Base-by-base conservation (phyloP, 169 alveolate genomes). In the Eimeria falciformis region DNA sequence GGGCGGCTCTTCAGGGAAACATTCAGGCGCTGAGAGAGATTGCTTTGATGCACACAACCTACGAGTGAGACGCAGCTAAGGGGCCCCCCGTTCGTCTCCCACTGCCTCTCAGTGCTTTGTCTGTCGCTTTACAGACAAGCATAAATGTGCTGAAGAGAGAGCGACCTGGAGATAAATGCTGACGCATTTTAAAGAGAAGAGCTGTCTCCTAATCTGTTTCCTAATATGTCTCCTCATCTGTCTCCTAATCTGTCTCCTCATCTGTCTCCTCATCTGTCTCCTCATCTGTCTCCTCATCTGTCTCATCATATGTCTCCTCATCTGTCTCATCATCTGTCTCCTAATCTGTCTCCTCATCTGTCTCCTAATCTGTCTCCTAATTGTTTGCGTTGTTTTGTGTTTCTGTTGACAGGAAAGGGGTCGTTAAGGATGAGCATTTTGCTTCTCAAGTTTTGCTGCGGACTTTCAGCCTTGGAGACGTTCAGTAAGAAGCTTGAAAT, bases 1-100 rank as follows among this genome's bases (percentile, higher is more conserved):
- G 92, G 12, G 92, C 92, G 9, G 92, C 85, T 21, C 85, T 86
- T 33, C 92, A 86, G 46, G 92, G 92, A 23, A 69, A 86, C 56
- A 55, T 77, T n/a, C 55, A 46, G 75, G 92, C 92, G 29, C 27
- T 86, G 50, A 21, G 85, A 17, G 85, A 69, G 33, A 25, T 86
- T 33, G 83, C 75, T 50, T 23, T 55, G 43, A 53, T 53, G 62
- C 62, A 53, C 3, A 4, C 62, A 3, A 53, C 62, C 1, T 1
- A 53, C n/a, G 62, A 53, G 62, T 53, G n/a, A 53, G n/a, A 14
- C n/a, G n/a, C n/a, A 14, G 14, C n/a, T 53, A 53, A 14, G 23
- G 23, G 14, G 62, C n/a, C 62, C 3, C 3, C 62, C n/a, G 3
- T 53, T 53, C 62, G n/a, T 18, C 62, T 53, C 62, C 62, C n/a